phyloP scores from a whole-genome alignment of 2,329 filamentous ascomycete species.

The Blastomyces parvus region DNA sequence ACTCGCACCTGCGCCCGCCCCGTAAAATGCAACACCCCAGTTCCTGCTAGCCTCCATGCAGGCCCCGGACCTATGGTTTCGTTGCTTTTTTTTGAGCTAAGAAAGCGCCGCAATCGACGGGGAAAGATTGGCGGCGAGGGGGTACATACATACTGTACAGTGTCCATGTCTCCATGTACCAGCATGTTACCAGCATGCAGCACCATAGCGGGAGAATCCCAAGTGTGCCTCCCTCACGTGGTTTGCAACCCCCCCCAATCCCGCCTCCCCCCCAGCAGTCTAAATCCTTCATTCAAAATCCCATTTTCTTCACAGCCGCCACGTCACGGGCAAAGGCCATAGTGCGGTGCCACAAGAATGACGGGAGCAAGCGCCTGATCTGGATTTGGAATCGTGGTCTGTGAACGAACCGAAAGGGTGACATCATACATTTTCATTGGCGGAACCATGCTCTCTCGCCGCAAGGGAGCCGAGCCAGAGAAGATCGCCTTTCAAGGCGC shows the following conservation, averaged over 20 bases:
- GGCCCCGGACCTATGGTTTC: background rate
- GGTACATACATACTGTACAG: too few relatives aligned
- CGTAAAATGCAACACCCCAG: background rate
- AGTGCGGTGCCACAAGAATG: background rate
- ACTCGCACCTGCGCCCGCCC: background rate
- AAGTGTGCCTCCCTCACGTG: background rate
- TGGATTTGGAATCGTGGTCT: background rate
- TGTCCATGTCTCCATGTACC: too few relatives aligned
- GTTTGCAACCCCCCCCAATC: background rate
- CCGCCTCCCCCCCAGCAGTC: too few relatives aligned
- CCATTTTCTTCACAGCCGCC: background rate
- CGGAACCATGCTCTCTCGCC: background rate
- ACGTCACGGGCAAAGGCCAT: background rate
- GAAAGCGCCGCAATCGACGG: background rate
- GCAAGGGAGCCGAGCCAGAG: background rate
- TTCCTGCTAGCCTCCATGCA: background rate
- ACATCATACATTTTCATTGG: background rate
- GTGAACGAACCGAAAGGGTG: background rate
- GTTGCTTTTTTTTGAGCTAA: background rate
- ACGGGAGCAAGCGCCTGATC: background rate
- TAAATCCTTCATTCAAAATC: background rate
- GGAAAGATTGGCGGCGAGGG: too few relatives aligned
- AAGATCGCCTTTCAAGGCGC: background rate
- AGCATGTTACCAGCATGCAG: too few relatives aligned
- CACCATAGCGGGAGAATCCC: too few relatives aligned